A percentile compares a stretch with the other conserved stretches of the same genome.
Evolutionary conservation across 108 stramenopile species (phyloP).

Genomic region (Pseudonitzschia multiseries): DNA sequence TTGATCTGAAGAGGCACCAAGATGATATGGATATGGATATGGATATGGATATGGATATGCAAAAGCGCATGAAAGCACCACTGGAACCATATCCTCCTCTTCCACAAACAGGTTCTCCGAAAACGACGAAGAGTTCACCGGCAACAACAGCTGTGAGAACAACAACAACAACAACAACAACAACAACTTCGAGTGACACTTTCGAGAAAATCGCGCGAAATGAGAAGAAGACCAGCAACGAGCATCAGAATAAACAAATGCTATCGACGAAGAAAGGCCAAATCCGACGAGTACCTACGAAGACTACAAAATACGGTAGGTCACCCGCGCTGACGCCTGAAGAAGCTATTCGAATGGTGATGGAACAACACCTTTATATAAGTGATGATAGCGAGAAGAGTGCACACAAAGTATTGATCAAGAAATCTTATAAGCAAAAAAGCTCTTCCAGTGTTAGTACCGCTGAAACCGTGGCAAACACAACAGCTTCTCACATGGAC

Average conservation of each 20-base stretch:
- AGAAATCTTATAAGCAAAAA: neutral
- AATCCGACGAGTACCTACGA: neutral
- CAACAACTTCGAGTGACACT: too few relatives aligned
- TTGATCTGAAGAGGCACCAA: neutral
- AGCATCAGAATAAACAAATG: neutral
- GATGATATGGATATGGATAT: neutral
- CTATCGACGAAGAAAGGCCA: neutral
- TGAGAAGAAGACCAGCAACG: too few relatives aligned
- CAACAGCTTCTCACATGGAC: neutral
- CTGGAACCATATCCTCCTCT: neutral
- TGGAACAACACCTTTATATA: neutral
- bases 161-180: too few relatives aligned
- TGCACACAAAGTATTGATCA: neutral
- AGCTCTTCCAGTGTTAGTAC: neutral
- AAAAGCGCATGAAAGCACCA: neutral
- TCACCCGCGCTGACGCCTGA: slow-evolving; percentile 10
- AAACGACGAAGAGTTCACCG: neutral
- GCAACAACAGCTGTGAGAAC: too few relatives aligned
- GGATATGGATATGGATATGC: neutral
- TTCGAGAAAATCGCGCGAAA: too few relatives aligned
- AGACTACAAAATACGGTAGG: neutral
- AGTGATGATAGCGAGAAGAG: slow-evolving; percentile 6
- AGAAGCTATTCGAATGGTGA: slow-evolving; percentile 13
- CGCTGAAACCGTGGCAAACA: neutral
- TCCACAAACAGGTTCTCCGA: neutral